Conservation (phyloP, 352 stramenopile genomes). For the Phytophthora tubulina region DNA sequence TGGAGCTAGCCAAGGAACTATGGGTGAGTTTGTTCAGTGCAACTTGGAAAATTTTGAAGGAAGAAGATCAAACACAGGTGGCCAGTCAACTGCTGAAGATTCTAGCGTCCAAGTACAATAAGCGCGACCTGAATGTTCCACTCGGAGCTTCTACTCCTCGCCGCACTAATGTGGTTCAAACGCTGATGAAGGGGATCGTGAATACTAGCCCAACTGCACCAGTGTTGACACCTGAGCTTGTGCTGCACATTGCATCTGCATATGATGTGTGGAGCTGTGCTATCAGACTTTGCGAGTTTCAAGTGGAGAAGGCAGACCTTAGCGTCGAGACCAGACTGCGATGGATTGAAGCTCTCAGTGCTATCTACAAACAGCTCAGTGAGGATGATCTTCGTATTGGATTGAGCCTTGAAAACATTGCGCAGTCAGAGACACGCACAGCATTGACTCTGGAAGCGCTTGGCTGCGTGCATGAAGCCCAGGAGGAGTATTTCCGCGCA, state of each 20-base stretch:
- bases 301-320: slow-evolving; percentile 78
- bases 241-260: slow-evolving; percentile 82
- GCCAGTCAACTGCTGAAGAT: slow-evolving; percentile 77
- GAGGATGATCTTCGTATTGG: slow-evolving; percentile 87
- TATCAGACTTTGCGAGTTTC: slow-evolving; percentile 81
- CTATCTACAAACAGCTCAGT: slow-evolving; percentile 89
- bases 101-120: slow-evolving; percentile 90
- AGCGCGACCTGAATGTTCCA: slow-evolving; percentile 84
- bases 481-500: slow-evolving; percentile 90
- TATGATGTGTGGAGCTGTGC: slow-evolving; percentile 88
- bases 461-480: slow-evolving; percentile 85
- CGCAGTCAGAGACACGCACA: slow-evolving; percentile 75
- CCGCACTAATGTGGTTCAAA: slow-evolving; percentile 88
- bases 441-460: slow-evolving; percentile 84
- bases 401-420: slow-evolving; percentile 80
- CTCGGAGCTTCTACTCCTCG: slow-evolving; percentile 52
- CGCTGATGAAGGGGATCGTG: slow-evolving; percentile 82
- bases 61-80: slow-evolving; percentile 65
- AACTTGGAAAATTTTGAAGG: slow-evolving; percentile 59
- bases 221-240: slow-evolving; percentile 85
- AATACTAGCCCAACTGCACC: slow-evolving; percentile 60
- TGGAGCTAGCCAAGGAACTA: slow-evolving; percentile 86
- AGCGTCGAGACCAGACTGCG: slow-evolving; percentile 78
- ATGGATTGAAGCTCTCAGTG: slow-evolving; percentile 88
- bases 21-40: slow-evolving; percentile 82